These are phyloP conservation scores for Leptographium wingfieldii DNA, from an alignment of 2,329 filamentous ascomycete species.

Conservation along the genomic window DNA sequence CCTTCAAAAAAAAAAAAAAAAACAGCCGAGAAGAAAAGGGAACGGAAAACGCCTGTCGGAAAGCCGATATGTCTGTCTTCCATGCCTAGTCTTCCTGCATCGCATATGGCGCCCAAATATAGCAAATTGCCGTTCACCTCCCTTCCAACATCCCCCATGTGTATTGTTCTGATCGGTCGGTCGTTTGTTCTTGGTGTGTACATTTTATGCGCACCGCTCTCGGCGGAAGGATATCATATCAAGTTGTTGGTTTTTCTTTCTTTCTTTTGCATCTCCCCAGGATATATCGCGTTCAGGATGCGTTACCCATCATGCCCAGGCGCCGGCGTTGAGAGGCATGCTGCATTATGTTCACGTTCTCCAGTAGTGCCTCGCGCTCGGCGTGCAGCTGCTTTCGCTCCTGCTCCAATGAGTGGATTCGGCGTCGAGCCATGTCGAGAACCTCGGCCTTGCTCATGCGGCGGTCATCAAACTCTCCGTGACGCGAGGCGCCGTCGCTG, in stretches of 20 bases:
- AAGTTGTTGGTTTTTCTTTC: not conserved
- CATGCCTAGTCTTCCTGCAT: not conserved
- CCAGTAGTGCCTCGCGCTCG: conserved; percentile 8
- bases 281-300: not conserved
- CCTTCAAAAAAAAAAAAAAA: too few species aligned
- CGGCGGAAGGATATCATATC: not conserved
- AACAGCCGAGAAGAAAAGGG: not conserved
- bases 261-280: not conserved
- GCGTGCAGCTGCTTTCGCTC: conserved; percentile 20
- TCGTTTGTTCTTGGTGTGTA: not conserved
- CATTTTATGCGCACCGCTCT: not conserved
- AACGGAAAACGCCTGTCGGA: not conserved
- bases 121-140: not conserved
- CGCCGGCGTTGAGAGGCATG: conserved; percentile 6
- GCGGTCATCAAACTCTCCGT: conserved; percentile 16
- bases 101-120: not conserved
- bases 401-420: conserved; percentile 27
- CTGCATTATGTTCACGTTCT: conserved; percentile 8
- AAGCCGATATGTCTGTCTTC: not conserved
- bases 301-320: not conserved
- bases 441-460: conserved; percentile 32
- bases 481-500: not conserved
- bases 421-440: conserved; percentile 29
- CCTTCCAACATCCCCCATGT: not conserved
- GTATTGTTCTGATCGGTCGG: not conserved